Conservation (phyloP, 176 grass and related monocot species). For the Paspalum notatum region DNA sequence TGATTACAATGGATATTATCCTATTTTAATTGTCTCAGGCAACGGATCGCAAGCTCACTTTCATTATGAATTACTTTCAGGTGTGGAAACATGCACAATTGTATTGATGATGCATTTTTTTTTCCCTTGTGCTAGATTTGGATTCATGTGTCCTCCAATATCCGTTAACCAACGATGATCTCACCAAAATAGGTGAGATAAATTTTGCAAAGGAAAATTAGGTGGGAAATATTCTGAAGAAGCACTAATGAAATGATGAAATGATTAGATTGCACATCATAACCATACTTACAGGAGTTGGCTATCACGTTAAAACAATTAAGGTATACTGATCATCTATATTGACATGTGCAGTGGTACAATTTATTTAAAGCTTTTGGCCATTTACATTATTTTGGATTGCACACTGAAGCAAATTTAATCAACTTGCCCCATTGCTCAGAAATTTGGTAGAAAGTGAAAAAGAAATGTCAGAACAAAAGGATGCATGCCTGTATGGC, state of each 20-base stretch:
- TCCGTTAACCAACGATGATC: too few relatives aligned
- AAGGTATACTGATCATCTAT: neutral
- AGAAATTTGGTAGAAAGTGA: neutral
- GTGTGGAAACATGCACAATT: too few relatives aligned
- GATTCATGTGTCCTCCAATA: too few relatives aligned
- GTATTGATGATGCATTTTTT: too few relatives aligned
- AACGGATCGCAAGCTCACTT: too few relatives aligned
- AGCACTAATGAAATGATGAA: neutral
- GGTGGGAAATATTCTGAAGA: too few relatives aligned
- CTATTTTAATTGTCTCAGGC: too few relatives aligned
- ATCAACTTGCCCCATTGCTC: neutral
- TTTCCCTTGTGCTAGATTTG: too few relatives aligned
- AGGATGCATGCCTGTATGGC: neutral
- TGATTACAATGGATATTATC: too few relatives aligned
- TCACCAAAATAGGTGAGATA: neutral
- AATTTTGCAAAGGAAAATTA: too few relatives aligned
- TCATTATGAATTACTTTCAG: too few relatives aligned
- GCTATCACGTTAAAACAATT: neutral
- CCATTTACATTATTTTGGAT: neutral
- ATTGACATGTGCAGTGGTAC: neutral
- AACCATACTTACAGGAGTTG: neutral
- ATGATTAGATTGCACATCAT: neutral
- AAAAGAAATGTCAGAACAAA: conserved; percentile 4
- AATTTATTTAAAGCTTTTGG: neutral
- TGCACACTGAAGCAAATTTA: neutral